A percentile compares a stretch with the other conserved stretches of the same genome.
Conservation (phyloP, 306 rosid genomes). For the Dryas octopetala region DNA sequence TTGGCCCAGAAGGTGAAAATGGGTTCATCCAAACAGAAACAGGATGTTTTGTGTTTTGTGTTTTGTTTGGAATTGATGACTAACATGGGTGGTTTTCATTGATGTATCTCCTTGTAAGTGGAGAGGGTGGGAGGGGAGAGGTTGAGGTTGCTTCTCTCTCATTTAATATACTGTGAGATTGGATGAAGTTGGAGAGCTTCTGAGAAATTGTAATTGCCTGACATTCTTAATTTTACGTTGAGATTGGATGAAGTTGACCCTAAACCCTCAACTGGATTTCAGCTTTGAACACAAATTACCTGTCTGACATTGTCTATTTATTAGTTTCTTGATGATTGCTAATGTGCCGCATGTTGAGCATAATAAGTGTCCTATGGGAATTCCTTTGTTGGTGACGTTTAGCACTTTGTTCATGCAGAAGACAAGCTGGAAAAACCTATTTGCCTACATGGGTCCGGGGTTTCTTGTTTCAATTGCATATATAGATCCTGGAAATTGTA, state of each 20-base stretch:
- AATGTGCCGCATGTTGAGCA: neutral
- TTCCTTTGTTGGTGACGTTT: slow-evolving; percentile 18
- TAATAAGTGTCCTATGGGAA: neutral
- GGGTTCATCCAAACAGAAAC: neutral
- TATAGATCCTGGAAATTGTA: slow-evolving; percentile 99
- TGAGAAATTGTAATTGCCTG: neutral
- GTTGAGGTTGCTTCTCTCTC: neutral
- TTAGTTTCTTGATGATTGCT: neutral
- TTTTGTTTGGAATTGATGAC: neutral
- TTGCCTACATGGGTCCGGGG: slow-evolving; percentile 96
- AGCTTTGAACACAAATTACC: neutral
- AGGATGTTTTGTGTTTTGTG: neutral
- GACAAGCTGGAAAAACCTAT: slow-evolving; percentile 91
- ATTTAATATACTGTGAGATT: neutral
- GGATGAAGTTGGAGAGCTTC: slow-evolving; percentile 5
- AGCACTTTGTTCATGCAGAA: slow-evolving; percentile 51
- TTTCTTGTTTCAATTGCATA: slow-evolving; percentile 98
- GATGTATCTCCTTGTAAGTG: neutral
- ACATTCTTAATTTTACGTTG: neutral
- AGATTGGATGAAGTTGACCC: neutral
- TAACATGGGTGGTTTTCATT: neutral
- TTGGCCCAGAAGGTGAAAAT: neutral
- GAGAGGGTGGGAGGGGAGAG: neutral
- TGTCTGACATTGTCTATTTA: neutral
- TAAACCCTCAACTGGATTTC: neutral